Conservation (phyloP, 306 rosid genomes). For the Arachis stenosperma region DNA sequence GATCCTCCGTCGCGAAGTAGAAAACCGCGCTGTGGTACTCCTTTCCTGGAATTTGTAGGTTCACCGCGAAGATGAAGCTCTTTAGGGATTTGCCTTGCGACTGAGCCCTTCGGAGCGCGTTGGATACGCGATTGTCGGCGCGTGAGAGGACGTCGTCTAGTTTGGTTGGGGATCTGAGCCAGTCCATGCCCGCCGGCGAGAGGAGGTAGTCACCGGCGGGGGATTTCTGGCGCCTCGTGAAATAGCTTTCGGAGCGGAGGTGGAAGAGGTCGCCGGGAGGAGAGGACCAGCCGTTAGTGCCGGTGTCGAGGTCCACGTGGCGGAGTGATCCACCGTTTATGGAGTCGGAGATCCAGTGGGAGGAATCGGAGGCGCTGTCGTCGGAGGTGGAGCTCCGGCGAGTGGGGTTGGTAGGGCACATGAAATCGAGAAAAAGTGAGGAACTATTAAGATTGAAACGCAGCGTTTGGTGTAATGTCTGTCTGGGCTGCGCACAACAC, state of each 20-base stretch:
- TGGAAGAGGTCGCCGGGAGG: conserved; percentile 84
- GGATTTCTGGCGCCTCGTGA: conserved; percentile 56
- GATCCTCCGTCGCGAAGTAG: conserved; percentile 77
- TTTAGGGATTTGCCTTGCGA: conserved; percentile 58
- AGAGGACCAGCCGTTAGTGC: conserved; percentile 91
- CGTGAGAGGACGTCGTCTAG: conserved; percentile 87
- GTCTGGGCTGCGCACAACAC: not conserved
- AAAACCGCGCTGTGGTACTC: conserved; percentile 90
- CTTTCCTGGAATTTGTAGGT: conserved; percentile 87
- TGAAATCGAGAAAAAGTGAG: conserved; percentile 6
- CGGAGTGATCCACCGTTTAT: conserved; percentile 73
- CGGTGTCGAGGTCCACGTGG: conserved; percentile 67
- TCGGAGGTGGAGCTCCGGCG: conserved; percentile 51
- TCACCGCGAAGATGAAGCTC: conserved; percentile 82
- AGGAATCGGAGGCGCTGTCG: conserved; percentile 38
- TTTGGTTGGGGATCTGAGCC: conserved; percentile 75
- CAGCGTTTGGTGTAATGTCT: not conserved
- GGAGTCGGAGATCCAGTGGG: conserved; percentile 63
- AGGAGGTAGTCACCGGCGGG: conserved; percentile 82
- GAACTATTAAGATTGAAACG: not conserved
- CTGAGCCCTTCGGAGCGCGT: conserved; percentile 63
- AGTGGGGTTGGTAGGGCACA: conserved; percentile 55
- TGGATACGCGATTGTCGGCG: conserved; percentile 67
- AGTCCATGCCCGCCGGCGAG: conserved; percentile 77
- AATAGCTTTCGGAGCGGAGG: conserved; percentile 66